Evolutionary conservation across 495 filamentous ascomycete species (phyloP).

Genomic region (Penicillium arizonense): DNA sequence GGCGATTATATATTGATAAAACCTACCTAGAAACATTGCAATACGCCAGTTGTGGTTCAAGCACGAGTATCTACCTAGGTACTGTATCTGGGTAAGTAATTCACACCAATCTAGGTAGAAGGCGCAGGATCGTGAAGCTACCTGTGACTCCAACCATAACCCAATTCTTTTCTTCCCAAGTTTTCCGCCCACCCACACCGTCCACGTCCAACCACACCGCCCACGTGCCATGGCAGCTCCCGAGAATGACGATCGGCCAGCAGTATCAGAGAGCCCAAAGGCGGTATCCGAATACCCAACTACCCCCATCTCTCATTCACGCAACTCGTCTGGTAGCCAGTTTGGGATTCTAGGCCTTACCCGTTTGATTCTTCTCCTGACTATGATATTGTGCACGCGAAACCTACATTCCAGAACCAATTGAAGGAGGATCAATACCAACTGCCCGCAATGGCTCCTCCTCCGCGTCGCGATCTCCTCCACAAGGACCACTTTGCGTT

Average conservation of each 20-base stretch:
- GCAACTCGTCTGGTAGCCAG: not conserved
- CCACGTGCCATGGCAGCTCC: not conserved
- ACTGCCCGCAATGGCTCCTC: conserved; percentile 48
- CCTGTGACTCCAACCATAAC: too few relatives aligned
- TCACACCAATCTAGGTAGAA: too few relatives aligned
- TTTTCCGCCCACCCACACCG: too few relatives aligned
- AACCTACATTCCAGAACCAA: conserved; percentile 10
- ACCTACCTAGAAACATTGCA: too few relatives aligned
- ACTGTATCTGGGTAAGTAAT: too few relatives aligned
- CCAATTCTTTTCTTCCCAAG: too few relatives aligned
- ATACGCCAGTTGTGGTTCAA: too few relatives aligned
- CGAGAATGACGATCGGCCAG: not conserved
- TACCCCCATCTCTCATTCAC: not conserved
- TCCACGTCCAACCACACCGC: too few relatives aligned
- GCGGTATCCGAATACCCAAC: not conserved
- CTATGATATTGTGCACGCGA: not conserved
- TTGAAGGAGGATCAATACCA: conserved; percentile 11
- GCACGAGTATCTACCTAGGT: too few relatives aligned
- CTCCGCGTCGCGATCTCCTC: conserved; percentile 50
- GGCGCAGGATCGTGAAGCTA: too few relatives aligned
- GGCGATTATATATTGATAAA: too few relatives aligned
- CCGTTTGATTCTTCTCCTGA: not conserved
- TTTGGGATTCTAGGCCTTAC: not conserved
- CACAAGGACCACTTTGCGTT: conserved; percentile 61
- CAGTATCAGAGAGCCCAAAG: not conserved